These are phyloP conservation scores for Corrigiola litoralis DNA, from an alignment of 179 eudicot genomes.

Conservation along the genomic window DNA sequence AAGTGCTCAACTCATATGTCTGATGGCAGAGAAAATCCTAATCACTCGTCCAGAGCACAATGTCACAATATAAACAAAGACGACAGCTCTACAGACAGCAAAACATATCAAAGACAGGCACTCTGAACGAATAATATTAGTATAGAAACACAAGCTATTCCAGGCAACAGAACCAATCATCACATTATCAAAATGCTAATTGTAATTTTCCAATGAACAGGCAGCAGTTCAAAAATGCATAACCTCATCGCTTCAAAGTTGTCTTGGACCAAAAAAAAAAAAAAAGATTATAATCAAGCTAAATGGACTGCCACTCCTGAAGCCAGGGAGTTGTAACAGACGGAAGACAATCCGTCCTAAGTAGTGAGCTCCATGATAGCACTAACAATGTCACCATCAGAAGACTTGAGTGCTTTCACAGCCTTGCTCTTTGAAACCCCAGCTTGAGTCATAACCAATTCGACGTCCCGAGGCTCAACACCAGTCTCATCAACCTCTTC, in stretches of 20 bases:
- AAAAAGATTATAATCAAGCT: slow-evolving; percentile 8
- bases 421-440: slow-evolving; percentile 69
- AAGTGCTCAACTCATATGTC: too few relatives aligned
- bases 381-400: slow-evolving; percentile 71
- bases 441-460: slow-evolving; percentile 87
- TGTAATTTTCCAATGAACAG: background rate
- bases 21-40: too few relatives aligned
- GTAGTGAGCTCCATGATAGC: slow-evolving; percentile 87
- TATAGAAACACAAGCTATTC: too few relatives aligned
- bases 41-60: too few relatives aligned
- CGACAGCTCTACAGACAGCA: too few relatives aligned
- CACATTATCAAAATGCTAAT: background rate
- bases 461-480: slow-evolving; percentile 76
- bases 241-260: slow-evolving; percentile 15
- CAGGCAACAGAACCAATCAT: too few relatives aligned
- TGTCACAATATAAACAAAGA: too few relatives aligned
- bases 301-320: slow-evolving; percentile 7
- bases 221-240: slow-evolving; percentile 16
- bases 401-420: slow-evolving; percentile 72
- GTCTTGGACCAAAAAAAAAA: background rate
- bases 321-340: background rate
- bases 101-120: too few relatives aligned
- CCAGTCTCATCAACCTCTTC: slow-evolving; percentile 79
- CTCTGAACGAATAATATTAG: too few relatives aligned
- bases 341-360: slow-evolving; percentile 24